Conservation (phyloP, 352 stramenopile genomes). For the Phytophthora rubi region DNA sequence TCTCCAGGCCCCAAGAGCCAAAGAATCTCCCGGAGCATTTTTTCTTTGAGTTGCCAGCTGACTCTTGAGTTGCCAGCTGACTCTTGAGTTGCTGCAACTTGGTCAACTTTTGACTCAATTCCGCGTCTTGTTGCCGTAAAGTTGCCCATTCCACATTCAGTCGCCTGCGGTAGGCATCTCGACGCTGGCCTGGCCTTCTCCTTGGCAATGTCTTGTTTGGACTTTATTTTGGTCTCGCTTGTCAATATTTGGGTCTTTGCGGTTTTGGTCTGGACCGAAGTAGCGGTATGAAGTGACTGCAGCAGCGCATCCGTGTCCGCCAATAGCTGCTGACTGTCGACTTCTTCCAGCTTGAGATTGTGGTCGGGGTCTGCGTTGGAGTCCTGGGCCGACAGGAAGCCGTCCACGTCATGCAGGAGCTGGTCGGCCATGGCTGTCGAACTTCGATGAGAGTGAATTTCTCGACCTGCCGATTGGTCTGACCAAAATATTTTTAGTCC, state of each 20-base stretch:
- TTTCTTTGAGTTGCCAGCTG: slow-evolving; percentile 1
- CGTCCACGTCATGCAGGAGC: slow-evolving; percentile 8
- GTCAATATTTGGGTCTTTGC: background rate
- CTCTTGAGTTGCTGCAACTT: slow-evolving; percentile 24
- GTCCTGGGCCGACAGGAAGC: slow-evolving; percentile 11
- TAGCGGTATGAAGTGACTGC: slow-evolving; percentile 6
- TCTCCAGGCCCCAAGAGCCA: slow-evolving; percentile 25
- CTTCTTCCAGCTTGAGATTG: slow-evolving; percentile 20
- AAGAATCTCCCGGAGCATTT: slow-evolving; percentile 7
- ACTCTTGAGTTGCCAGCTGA: slow-evolving; percentile 9
- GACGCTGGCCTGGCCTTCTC: slow-evolving; percentile 28
- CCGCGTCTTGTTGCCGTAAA: slow-evolving; percentile 22
- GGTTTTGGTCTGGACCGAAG: background rate
- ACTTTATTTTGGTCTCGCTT: background rate
- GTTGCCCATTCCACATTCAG: slow-evolving; percentile 39
- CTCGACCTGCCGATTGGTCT: background rate
- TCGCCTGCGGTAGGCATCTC: slow-evolving; percentile 37
- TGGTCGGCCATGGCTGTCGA: slow-evolving; percentile 9
- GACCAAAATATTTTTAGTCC: background rate
- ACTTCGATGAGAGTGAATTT: background rate
- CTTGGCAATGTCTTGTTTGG: slow-evolving; percentile 12
- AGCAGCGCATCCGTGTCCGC: slow-evolving; percentile 28
- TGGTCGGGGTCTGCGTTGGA: background rate
- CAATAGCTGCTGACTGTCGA: slow-evolving; percentile 27
- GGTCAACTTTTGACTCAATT: slow-evolving; percentile 19